Evolutionary conservation across 2,329 filamentous ascomycete genomes (phyloP).

Genomic region (Arachnomyces sp.): DNA sequence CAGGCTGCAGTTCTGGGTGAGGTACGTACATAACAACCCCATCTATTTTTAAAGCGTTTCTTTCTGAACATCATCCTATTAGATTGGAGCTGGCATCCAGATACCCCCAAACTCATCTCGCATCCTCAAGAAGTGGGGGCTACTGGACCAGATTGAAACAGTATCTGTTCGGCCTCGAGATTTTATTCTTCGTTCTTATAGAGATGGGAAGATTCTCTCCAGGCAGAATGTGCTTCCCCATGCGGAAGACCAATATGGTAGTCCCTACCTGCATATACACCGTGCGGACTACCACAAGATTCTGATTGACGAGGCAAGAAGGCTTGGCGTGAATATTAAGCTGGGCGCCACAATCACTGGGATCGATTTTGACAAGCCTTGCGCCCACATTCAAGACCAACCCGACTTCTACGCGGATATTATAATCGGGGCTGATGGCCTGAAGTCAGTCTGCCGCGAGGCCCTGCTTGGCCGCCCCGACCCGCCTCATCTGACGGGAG

Average conservation of each 20-base stretch:
- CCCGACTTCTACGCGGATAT: constrained; percentile 34
- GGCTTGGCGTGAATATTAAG: constrained; percentile 32
- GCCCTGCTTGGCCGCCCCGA: constrained; percentile 38
- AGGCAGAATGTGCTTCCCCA: constrained; percentile 19
- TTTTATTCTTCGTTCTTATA: constrained; percentile 24
- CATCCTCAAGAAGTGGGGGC: constrained; percentile 22
- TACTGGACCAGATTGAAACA: constrained; percentile 19
- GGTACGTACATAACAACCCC: constrained; percentile 16
- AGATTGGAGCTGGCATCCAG: constrained; percentile 29
- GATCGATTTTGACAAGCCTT: constrained; percentile 19
- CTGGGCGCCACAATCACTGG: constrained; percentile 19
- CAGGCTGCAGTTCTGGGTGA: constrained; percentile 33
- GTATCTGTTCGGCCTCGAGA: constrained; percentile 23
- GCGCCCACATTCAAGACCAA: constrained; percentile 27
- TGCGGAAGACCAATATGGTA: constrained; percentile 21
- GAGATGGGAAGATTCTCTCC: constrained; percentile 23
- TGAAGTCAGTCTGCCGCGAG: constrained; percentile 39
- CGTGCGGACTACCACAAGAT: constrained; percentile 43
- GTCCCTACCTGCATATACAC: constrained; percentile 44
- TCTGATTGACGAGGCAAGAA: constrained; percentile 32
- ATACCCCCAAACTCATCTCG: constrained; percentile 25
- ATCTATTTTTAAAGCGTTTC: constrained; percentile 2
- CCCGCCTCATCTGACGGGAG: constrained; percentile 46
- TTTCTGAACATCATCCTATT: background rate
- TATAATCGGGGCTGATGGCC: constrained; percentile 44